Conservation (phyloP, 495 filamentous ascomycete genomes). For the Neurospora intermedia region DNA sequence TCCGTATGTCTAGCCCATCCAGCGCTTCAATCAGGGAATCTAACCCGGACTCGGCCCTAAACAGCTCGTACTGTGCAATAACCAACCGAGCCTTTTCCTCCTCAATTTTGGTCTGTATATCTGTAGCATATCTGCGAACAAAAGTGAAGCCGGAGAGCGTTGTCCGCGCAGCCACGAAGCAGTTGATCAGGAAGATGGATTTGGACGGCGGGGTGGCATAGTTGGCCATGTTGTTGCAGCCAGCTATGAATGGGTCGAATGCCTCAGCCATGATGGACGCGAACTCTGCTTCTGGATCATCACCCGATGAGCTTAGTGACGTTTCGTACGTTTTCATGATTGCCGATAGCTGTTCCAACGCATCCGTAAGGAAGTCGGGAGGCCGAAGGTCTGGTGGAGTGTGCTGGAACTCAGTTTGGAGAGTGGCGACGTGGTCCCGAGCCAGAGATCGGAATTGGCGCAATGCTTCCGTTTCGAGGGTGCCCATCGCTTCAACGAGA, state of each 20-base stretch:
- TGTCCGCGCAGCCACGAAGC: constrained; percentile 48
- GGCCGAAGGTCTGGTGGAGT: constrained; percentile 59
- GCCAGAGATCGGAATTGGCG: constrained; percentile 72
- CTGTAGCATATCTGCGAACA: constrained; percentile 30
- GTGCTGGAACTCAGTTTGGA: constrained; percentile 59
- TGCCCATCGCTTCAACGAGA: constrained; percentile 55
- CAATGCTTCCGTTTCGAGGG: constrained; percentile 66
- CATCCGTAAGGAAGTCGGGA: constrained; percentile 76
- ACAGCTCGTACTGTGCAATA: constrained; percentile 53
- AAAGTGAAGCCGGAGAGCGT: constrained; percentile 46
- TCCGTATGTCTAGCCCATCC: constrained; percentile 17
- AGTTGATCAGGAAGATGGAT: constrained; percentile 77
- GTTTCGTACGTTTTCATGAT: constrained; percentile 77
- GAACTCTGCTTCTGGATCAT: constrained; percentile 53
- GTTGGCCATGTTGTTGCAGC: constrained; percentile 58
- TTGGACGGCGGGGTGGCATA: constrained; percentile 44
- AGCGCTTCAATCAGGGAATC: constrained; percentile 57
- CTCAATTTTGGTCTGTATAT: constrained; percentile 37
- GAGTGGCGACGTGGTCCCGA: constrained; percentile 60
- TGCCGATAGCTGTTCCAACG: constrained; percentile 60
- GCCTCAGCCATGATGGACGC: constrained; percentile 68
- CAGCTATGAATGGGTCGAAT: constrained; percentile 73
- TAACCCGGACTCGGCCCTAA: constrained; percentile 65
- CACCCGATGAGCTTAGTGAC: constrained; percentile 49
- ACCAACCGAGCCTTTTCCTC: constrained; percentile 35